These are phyloP conservation scores for Vicia sativa DNA, from an alignment of 306 rosid genomes.

Conservation along the genomic window DNA sequence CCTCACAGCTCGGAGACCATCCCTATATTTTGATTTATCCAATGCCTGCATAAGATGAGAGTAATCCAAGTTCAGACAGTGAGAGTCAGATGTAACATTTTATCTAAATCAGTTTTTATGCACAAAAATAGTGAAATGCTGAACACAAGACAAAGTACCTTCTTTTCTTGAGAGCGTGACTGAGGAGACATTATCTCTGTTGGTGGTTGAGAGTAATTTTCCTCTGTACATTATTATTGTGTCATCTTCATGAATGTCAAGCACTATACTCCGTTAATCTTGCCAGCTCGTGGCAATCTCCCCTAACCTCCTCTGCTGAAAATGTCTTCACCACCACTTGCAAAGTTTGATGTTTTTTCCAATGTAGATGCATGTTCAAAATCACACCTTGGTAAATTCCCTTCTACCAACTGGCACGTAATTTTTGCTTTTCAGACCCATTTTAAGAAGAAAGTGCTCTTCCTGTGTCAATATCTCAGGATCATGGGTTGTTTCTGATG, in stretches of 20 bases:
- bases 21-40: slow-evolving; percentile 90
- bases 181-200: slow-evolving; percentile 97
- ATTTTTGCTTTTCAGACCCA: slow-evolving; percentile 89
- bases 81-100: no score
- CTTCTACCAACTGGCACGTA: slow-evolving; percentile 95
- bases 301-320: slow-evolving; percentile 84
- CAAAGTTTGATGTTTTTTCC: slow-evolving; percentile 97
- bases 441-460: slow-evolving; percentile 92
- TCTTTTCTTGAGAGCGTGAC: slow-evolving; percentile 85
- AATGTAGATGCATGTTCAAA: slow-evolving; percentile 96
- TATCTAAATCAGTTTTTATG: neutral
- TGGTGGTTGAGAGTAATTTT: slow-evolving; percentile 96
- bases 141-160: slow-evolving; percentile 49
- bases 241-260: slow-evolving; percentile 81
- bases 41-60: slow-evolving; percentile 64
- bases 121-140: slow-evolving; percentile 6
- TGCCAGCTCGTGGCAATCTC: slow-evolving; percentile 91
- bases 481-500: slow-evolving; percentile 81
- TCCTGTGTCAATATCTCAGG: slow-evolving; percentile 96
- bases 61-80: neutral
- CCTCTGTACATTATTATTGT: slow-evolving; percentile 96
- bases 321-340: slow-evolving; percentile 88
- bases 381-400: slow-evolving; percentile 97
- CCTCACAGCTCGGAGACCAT: slow-evolving; percentile 85
- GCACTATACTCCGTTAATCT: slow-evolving; percentile 92